Conservation (phyloP, 495 filamentous ascomycete species). For the Massariosphaeria phaeospora region DNA sequence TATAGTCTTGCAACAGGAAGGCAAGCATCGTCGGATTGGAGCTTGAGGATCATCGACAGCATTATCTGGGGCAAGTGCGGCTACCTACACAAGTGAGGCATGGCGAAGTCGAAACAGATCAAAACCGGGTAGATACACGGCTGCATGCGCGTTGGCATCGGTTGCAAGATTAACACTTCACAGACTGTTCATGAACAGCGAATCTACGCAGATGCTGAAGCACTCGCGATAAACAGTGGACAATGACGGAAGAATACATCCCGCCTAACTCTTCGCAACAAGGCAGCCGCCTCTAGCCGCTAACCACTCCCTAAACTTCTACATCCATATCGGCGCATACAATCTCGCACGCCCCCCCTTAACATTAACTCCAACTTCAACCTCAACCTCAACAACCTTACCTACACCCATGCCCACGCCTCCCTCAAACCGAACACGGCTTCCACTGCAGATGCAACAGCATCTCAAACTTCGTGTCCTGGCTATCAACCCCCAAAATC, state of each 20-base stretch:
- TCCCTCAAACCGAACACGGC: not conserved
- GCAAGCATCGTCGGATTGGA: no score
- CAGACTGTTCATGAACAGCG: no score
- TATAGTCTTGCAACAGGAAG: no score
- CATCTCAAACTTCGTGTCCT: constrained; percentile 22
- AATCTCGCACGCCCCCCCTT: not conserved
- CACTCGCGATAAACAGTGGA: no score
- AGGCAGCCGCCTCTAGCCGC: not conserved
- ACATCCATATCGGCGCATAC: not conserved
- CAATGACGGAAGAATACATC: not conserved
- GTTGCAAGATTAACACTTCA: no score
- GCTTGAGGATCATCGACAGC: no score
- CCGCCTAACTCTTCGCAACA: not conserved
- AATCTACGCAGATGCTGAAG: no score
- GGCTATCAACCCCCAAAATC: constrained; percentile 16
- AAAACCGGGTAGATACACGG: no score
- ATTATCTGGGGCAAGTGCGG: no score
- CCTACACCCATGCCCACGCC: not conserved
- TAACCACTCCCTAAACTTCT: not conserved
- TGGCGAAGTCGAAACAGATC: no score
- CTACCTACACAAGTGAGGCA: no score
- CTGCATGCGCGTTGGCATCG: no score
- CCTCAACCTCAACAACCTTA: not conserved
- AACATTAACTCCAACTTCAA: not conserved
- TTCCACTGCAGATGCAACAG: constrained; percentile 14